Conservation (phyloP, 2,329 filamentous ascomycete genomes). For the Colletotrichum horii region DNA sequence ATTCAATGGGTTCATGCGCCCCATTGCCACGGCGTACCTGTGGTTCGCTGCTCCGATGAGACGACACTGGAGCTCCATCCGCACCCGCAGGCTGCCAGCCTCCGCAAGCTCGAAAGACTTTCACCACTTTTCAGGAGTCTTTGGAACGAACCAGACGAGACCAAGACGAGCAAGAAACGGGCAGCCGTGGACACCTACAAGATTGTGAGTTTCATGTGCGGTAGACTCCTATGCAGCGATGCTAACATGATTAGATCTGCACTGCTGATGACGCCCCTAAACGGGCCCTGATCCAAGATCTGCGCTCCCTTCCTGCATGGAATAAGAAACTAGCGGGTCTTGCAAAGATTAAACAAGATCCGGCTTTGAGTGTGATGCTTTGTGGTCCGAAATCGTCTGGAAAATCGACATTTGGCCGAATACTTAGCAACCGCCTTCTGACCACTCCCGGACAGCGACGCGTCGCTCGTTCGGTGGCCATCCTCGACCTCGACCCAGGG, state of each 20-base stretch:
- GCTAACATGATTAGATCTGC: conserved; percentile 50
- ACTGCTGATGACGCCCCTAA: conserved; percentile 58
- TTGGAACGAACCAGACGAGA: conserved; percentile 58
- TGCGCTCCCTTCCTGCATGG: conserved; percentile 65
- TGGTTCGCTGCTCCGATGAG: conserved; percentile 60
- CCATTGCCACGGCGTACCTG: conserved; percentile 72
- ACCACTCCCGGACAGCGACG: conserved; percentile 43
- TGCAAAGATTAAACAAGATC: conserved; percentile 37
- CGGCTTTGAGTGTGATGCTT: conserved; percentile 56
- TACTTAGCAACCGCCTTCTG: conserved; percentile 72
- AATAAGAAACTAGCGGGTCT: conserved; percentile 61
- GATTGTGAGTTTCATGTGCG: conserved; percentile 45
- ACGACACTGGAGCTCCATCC: conserved; percentile 61
- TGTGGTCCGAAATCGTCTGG: conserved; percentile 76
- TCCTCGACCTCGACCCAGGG: conserved; percentile 76
- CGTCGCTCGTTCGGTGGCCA: conserved; percentile 43
- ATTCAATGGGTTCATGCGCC: conserved; percentile 68
- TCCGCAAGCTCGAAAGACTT: conserved; percentile 61
- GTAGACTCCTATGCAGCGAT: not conserved
- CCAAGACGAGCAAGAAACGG: conserved; percentile 24
- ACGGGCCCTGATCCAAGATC: conserved; percentile 54
- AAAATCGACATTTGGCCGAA: conserved; percentile 75
- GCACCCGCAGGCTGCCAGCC: conserved; percentile 49
- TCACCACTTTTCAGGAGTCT: conserved; percentile 72
- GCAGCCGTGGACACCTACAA: conserved; percentile 44